These are phyloP conservation scores for Exserohilum rostratum DNA, from an alignment of 2,329 filamentous ascomycete genomes.

Conservation along the genomic window DNA sequence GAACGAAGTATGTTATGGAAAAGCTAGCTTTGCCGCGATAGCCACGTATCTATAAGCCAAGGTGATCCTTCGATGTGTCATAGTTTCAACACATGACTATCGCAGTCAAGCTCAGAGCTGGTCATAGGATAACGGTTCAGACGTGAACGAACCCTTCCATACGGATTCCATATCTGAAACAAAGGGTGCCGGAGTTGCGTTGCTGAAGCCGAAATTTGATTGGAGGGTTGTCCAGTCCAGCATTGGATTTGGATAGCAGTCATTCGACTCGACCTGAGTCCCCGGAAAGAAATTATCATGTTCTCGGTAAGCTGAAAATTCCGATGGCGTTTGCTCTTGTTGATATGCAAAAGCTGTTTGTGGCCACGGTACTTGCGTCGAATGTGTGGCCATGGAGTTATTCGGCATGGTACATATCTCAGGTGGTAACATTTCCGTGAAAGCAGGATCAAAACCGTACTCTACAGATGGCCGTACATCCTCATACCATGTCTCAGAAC, in stretches of 20 bases:
- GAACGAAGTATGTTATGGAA: too few species aligned
- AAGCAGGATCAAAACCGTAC: neutral
- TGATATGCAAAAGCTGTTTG: too few species aligned
- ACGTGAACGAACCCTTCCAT: neutral
- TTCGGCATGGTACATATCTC: neutral
- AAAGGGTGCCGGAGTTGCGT: neutral
- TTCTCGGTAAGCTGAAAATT: neutral
- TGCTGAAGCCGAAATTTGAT: neutral
- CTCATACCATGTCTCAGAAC: conserved; percentile 30
- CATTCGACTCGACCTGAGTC: neutral
- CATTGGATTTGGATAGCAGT: neutral
- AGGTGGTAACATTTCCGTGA: neutral
- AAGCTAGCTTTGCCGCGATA: neutral
- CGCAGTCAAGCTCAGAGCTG: neutral
- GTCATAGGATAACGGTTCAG: neutral
- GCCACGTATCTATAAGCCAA: neutral
- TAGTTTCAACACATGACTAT: neutral
- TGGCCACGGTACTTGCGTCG: neutral
- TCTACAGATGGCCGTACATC: conserved; percentile 31
- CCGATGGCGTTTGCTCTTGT: neutral
- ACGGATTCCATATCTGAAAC: neutral
- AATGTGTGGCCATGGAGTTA: too few species aligned
- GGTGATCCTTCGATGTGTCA: neutral
- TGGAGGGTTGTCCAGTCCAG: neutral
- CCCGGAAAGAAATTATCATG: neutral